Conservation (phyloP, 208 protist species). For the Leishmania tropica region DNA sequence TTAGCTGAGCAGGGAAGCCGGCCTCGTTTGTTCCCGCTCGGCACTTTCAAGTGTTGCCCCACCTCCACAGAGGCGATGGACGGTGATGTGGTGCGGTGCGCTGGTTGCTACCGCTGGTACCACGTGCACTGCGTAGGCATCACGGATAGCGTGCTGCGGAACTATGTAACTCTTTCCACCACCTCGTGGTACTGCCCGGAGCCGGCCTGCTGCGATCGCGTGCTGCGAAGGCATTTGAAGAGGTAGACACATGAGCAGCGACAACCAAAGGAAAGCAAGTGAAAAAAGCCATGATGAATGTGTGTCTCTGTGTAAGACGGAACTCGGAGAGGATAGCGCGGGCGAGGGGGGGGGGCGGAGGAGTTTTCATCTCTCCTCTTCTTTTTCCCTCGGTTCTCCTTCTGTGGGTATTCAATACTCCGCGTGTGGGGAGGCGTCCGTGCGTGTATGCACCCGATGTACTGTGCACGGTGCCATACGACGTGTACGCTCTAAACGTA, state of each 20-base stretch:
- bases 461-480: not conserved
- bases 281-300: not conserved
- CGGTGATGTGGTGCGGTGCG: constrained; percentile 75
- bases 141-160: constrained; percentile 42
- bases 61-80: constrained; percentile 61
- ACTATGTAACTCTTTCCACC: constrained; percentile 72
- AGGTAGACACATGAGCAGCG: constrained; percentile 2
- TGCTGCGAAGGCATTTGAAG: constrained; percentile 46
- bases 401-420: not conserved
- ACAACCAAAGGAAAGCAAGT: not conserved
- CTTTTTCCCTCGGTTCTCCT: not conserved
- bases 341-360: not conserved
- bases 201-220: constrained; percentile 65
- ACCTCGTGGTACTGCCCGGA: constrained; percentile 88
- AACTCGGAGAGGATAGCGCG: not conserved
- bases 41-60: constrained; percentile 88
- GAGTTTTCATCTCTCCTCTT: not conserved
- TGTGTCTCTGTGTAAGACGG: not conserved
- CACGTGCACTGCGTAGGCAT: constrained; percentile 78
- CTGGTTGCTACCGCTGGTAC: constrained; percentile 74
- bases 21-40: constrained; percentile 47
- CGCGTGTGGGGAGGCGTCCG: not conserved
- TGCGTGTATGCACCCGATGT: not conserved
- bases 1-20: constrained; percentile 28
- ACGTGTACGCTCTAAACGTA: not conserved